Evolutionary conservation across 2,329 filamentous ascomycete genomes (phyloP).

Genomic region (Didymella segeticola): DNA sequence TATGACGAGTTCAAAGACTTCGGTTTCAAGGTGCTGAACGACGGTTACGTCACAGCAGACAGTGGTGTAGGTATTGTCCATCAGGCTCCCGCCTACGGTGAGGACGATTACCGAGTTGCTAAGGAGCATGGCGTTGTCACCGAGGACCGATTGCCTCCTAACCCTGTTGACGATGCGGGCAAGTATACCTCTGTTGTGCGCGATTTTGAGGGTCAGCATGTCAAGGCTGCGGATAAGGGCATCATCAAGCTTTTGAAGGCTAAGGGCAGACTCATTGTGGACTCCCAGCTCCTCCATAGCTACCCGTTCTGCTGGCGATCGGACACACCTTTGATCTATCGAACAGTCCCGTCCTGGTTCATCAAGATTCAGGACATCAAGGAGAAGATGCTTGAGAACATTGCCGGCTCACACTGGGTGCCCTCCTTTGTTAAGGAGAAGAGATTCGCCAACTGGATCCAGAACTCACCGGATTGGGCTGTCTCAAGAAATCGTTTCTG

Average conservation of each 20-base stretch:
- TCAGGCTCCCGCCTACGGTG: conserved; percentile 90
- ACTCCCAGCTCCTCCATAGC: conserved; percentile 87
- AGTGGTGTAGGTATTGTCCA: conserved; percentile 95
- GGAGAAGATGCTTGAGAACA: conserved; percentile 87
- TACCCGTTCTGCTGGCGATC: conserved; percentile 94
- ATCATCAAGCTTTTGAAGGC: conserved; percentile 90
- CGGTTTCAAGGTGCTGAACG: conserved; percentile 83
- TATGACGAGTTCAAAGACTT: conserved; percentile 85
- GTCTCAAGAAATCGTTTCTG: conserved; percentile 93
- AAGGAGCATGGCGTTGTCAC: conserved; percentile 77
- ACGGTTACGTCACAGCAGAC: conserved; percentile 84
- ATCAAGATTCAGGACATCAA: conserved; percentile 85
- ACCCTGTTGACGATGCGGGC: conserved; percentile 86
- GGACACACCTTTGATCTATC: conserved; percentile 93
- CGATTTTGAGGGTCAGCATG: conserved; percentile 85
- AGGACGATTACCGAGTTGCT: conserved; percentile 92
- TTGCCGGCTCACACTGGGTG: conserved; percentile 90
- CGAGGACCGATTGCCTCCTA: conserved; percentile 79
- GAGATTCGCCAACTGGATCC: conserved; percentile 90
- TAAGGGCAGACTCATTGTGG: conserved; percentile 77
- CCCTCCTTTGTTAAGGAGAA: conserved; percentile 89
- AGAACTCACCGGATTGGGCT: conserved; percentile 93
- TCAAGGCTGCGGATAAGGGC: conserved; percentile 89
- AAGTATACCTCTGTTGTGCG: conserved; percentile 77
- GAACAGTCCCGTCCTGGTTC: conserved; percentile 93